phyloP scores from a whole-genome alignment of 2,329 filamentous ascomycete genomes.

The Aspergillus sp. region DNA sequence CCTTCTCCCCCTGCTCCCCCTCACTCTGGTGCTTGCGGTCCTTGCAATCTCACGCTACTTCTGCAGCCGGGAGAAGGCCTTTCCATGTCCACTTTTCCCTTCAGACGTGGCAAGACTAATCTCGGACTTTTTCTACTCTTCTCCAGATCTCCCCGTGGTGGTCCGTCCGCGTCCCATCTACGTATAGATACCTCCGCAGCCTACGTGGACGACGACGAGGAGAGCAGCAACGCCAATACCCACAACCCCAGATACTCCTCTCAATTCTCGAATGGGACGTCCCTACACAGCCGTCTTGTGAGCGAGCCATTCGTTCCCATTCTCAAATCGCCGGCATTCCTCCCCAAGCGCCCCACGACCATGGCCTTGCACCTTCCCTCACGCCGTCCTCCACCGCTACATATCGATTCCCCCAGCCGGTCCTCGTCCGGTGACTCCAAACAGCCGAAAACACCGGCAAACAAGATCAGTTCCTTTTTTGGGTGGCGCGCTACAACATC shows the following conservation, averaged over 20 bases:
- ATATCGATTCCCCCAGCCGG: slow-evolving; percentile 44
- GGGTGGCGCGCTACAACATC: slow-evolving; percentile 62
- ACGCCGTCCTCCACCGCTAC: slow-evolving; percentile 45
- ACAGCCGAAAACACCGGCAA: slow-evolving; percentile 54
- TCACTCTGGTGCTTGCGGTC: slow-evolving; percentile 5
- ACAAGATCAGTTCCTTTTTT: slow-evolving; percentile 66
- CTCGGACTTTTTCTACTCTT: slow-evolving; percentile 24
- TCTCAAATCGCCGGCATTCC: slow-evolving; percentile 70
- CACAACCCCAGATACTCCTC: slow-evolving; percentile 26
- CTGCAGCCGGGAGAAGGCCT: slow-evolving; percentile 13
- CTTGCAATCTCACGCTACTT: slow-evolving; percentile 10
- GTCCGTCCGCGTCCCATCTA: slow-evolving; percentile 34
- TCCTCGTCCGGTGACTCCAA: slow-evolving; percentile 40
- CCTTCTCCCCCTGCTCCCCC: slow-evolving; percentile 8
- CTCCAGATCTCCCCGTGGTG: slow-evolving; percentile 44
- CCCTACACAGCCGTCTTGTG: slow-evolving; percentile 43
- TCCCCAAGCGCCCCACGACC: slow-evolving; percentile 38
- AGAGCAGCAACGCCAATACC: slow-evolving; percentile 32
- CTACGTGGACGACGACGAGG: slow-evolving; percentile 26
- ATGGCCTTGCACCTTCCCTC: slow-evolving; percentile 49
- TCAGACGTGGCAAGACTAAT: slow-evolving; percentile 28
- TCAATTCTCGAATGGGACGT: slow-evolving; percentile 41
- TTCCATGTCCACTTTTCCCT: slow-evolving; percentile 24
- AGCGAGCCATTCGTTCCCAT: slow-evolving; percentile 54
- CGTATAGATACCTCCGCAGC: slow-evolving; percentile 36